phyloP scores from a whole-genome alignment of 2,329 filamentous ascomycete species.

The Xylaria sp. region DNA sequence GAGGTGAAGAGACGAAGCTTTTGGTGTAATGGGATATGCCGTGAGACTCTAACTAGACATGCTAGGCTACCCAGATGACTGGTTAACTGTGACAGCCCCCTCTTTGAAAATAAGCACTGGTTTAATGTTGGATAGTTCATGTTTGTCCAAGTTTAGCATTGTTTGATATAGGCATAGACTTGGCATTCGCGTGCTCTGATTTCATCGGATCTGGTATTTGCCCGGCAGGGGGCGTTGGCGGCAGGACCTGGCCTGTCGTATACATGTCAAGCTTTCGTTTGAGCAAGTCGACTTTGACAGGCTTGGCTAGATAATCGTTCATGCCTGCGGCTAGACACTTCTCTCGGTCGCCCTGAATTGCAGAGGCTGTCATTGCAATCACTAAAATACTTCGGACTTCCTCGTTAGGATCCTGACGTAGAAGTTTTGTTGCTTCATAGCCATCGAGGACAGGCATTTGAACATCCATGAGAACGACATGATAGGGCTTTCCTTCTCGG shows the following conservation, averaged over 20 bases:
- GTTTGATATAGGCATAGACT: slow-evolving; percentile 41
- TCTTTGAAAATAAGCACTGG: slow-evolving; percentile 44
- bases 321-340: slow-evolving; percentile 96
- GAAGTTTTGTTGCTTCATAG: slow-evolving; percentile 87
- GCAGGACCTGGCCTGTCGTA: slow-evolving; percentile 53
- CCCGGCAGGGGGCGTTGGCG: slow-evolving; percentile 43
- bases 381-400: slow-evolving; percentile 86
- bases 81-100: slow-evolving; percentile 43
- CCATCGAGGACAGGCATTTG: slow-evolving; percentile 96
- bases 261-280: slow-evolving; percentile 81
- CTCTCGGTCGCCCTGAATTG: slow-evolving; percentile 93
- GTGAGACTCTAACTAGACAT: slow-evolving; percentile 49
- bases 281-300: slow-evolving; percentile 87
- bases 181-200: slow-evolving; percentile 22
- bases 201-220: slow-evolving; percentile 40
- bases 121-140: slow-evolving; percentile 38
- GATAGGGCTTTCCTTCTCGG: slow-evolving; percentile 79
- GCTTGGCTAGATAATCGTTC: slow-evolving; percentile 97
- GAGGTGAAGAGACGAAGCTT: slow-evolving; percentile 41
- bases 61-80: slow-evolving; percentile 36
- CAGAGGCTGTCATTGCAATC: slow-evolving; percentile 96
- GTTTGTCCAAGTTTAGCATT: slow-evolving; percentile 34
- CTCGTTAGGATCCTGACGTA: slow-evolving; percentile 80
- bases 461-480: slow-evolving; percentile 94
- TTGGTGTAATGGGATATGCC: slow-evolving; percentile 52